These are phyloP conservation scores for Trichocomaceae sp. DNA, from an alignment of 2,329 filamentous ascomycete genomes.

Conservation along the genomic window DNA sequence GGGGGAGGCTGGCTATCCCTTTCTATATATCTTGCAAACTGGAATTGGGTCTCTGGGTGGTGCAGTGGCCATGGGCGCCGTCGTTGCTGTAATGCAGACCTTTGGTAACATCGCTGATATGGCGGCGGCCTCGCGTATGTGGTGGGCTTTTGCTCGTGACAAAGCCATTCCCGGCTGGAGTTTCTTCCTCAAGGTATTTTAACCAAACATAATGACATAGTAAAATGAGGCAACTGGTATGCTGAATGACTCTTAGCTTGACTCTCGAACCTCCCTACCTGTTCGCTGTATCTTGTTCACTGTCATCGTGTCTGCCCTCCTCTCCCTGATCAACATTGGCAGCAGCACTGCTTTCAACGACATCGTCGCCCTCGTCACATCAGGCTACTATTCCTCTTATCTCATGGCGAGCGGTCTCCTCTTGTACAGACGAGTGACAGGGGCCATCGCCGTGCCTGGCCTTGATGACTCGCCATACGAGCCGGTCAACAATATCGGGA, in stretches of 20 bases:
- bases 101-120: constrained; percentile 20
- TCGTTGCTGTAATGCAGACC: constrained; percentile 17
- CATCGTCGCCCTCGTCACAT: constrained; percentile 46
- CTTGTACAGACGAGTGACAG: constrained; percentile 1
- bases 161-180: constrained; percentile 34
- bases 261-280: constrained; percentile 23
- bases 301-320: constrained; percentile 23
- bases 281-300: constrained; percentile 30
- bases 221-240: not conserved
- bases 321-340: constrained; percentile 43
- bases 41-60: constrained; percentile 27
- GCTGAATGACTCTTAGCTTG: not conserved
- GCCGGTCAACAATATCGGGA: constrained; percentile 1
- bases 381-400: constrained; percentile 46
- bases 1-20: constrained; percentile 48
- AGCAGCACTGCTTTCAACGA: constrained; percentile 47
- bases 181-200: no score
- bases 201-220: no score
- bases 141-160: constrained; percentile 49
- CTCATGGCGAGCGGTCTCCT: constrained; percentile 27
- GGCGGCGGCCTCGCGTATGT: constrained; percentile 36
- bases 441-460: not conserved
- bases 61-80: constrained; percentile 23
- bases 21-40: constrained; percentile 51
- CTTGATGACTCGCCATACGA: constrained; percentile 5